These are phyloP conservation scores for Cinnamomum chago DNA, from an alignment of 164 flowering plant genomes.

Conservation along the genomic window DNA sequence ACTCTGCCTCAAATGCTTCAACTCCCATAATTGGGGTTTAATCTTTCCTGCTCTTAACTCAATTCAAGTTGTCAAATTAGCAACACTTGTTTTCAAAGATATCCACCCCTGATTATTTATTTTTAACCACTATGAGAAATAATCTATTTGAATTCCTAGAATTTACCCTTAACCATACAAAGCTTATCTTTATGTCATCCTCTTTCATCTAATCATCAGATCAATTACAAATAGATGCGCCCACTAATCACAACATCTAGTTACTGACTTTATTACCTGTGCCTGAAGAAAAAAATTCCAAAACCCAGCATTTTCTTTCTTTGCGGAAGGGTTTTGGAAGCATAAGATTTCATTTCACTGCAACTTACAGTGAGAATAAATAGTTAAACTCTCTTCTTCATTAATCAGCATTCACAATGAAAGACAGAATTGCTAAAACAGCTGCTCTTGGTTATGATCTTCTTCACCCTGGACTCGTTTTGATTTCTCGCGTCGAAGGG, in stretches of 20 bases:
- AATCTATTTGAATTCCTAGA: too few species aligned
- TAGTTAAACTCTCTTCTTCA: neutral
- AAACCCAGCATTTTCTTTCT: neutral
- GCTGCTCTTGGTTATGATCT: slow-evolving; percentile 32
- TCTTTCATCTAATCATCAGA: too few species aligned
- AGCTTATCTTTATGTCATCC: too few species aligned
- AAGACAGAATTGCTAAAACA: slow-evolving; percentile 59
- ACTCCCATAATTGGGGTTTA: too few species aligned
- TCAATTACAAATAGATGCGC: too few species aligned
- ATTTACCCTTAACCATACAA: too few species aligned
- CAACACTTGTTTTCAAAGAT: too few species aligned
- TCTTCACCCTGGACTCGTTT: slow-evolving; percentile 37
- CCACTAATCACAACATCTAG: neutral
- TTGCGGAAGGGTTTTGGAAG: neutral
- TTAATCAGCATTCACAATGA: slow-evolving; percentile 51
- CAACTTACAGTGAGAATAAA: neutral
- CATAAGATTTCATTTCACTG: neutral
- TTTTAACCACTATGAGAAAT: too few species aligned
- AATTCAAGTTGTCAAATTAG: too few species aligned
- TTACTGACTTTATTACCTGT: neutral
- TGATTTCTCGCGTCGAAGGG: slow-evolving; percentile 23
- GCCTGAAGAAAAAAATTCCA: neutral
- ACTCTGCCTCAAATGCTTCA: too few species aligned
- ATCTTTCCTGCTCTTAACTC: too few species aligned
- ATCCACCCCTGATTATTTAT: too few species aligned